phyloP scores from a whole-genome alignment of 2,329 filamentous ascomycete species.

The Ustilaginoidea virens region DNA sequence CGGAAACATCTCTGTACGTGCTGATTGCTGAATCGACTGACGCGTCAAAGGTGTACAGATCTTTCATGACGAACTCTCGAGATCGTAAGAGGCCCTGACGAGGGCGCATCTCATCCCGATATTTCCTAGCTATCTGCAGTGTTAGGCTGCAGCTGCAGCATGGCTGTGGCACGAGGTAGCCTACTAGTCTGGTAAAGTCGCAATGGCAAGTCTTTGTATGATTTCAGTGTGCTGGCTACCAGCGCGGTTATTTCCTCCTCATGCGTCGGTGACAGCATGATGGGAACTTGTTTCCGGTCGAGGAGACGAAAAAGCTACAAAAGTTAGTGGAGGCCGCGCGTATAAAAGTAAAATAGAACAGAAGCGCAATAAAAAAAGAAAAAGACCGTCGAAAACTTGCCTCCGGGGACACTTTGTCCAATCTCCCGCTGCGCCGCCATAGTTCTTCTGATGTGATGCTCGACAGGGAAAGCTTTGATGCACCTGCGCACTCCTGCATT shows the following conservation, averaged over 20 bases:
- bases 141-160: not conserved
- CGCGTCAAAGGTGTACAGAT: constrained; percentile 87
- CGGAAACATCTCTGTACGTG: constrained; percentile 63
- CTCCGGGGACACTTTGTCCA: constrained; percentile 59
- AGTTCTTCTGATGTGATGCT: constrained; percentile 72
- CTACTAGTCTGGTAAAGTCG: constrained; percentile 79
- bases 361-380: too few species aligned
- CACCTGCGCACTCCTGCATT: constrained; percentile 31
- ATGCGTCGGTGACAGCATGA: constrained; percentile 80
- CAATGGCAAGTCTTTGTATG: constrained; percentile 75
- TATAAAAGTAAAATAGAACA: too few species aligned
- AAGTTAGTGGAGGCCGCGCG: too few species aligned
- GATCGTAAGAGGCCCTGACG: constrained; percentile 76
- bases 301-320: constrained; percentile 59
- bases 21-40: constrained; percentile 51
- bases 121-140: constrained; percentile 56
- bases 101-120: constrained; percentile 81
- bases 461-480: constrained; percentile 69
- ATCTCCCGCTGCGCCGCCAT: constrained; percentile 71
- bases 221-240: constrained; percentile 56
- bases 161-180: constrained; percentile 10
- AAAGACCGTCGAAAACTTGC: constrained; percentile 22
- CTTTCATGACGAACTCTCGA: constrained; percentile 94
- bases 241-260: constrained; percentile 90
- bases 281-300: constrained; percentile 61